Evolutionary conservation across 805 yeast species (phyloP), one percentile per base, ranked within the genome.

Genomic region (Myxozyma neglecta): DNA sequence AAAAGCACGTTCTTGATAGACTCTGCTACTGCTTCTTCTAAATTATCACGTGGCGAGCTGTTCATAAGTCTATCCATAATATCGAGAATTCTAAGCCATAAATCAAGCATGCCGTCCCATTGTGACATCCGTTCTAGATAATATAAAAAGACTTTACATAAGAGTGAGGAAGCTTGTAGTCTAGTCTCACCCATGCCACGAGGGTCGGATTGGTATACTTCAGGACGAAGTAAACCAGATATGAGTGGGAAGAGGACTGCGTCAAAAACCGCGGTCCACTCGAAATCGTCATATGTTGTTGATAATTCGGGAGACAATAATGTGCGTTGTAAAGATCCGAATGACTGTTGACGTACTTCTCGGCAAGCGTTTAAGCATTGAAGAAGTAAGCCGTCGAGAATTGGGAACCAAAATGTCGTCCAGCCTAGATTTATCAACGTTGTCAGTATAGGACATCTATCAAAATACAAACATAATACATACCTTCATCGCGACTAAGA

Each of bases 301-400:
- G 37, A 53, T n/a, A 69, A 63, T 36, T 69, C 71, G 7, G 72
- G 73, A 1, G 85, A 76, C 11, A 86, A 73, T 10, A 86, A 70
- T 4, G 81, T 75, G 5, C 78, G 75, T 61, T 88, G 88, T 55
- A 92, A 79, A 0, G 83, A 73, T 20, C 80, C 79, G 46, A 90
- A 74, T 0, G 96, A 92, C 72, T 80, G 83, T 0, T 81, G 74
- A 44, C 96, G 78, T 10, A 91, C 77, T 70, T 89, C 91, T 34
- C 89, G 78, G 72, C 96, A 89, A 18, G 97, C 96, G 70, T 91
- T 91, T 71, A 88, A 81, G 72, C 97, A 89, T 72, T 92, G 97
- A 70, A 88, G 93, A 0, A 94, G 90, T 57, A 91, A 78, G 0
- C 96, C 96, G 71, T 90, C 93, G 35, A 88, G 79, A 63, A 89